A percentile compares a stretch with the other conserved stretches of the same genome.
phyloP scores from a whole-genome alignment of 345 rosid genomes.

The Hirschfeldia incana region DNA sequence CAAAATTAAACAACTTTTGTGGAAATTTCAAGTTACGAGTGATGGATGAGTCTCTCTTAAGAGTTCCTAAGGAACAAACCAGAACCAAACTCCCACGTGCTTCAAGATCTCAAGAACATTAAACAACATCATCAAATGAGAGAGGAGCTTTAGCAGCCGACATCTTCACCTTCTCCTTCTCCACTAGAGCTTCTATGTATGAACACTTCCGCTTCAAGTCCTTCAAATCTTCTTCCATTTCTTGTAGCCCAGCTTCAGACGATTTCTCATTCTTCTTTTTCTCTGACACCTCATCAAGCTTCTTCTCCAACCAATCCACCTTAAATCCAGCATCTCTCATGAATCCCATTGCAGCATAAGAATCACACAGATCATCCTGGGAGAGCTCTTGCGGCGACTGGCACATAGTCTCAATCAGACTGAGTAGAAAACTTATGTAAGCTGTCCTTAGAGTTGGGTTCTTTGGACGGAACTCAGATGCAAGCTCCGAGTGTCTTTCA shows the following conservation, averaged over 20 bases:
- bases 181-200: constrained; percentile 14
- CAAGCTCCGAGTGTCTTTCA: constrained; percentile 30
- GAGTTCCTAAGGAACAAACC: not conserved
- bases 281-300: constrained; percentile 10
- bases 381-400: not conserved
- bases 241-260: not conserved
- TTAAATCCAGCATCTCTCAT: constrained; percentile 27
- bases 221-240: constrained; percentile 27
- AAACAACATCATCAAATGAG: constrained; percentile 28
- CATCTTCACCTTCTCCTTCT: constrained; percentile 26
- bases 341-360: not conserved
- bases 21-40: not conserved
- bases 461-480: constrained; percentile 14
- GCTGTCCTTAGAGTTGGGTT: constrained; percentile 8
- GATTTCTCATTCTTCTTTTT: constrained; percentile 9
- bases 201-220: constrained; percentile 15
- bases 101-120: not conserved
- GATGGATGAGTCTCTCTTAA: not conserved
- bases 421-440: constrained; percentile 27
- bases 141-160: constrained; percentile 12
- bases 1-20: not conserved
- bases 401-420: constrained; percentile 23
- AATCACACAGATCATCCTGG: constrained; percentile 10
- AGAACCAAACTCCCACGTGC: not conserved
- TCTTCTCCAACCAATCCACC: constrained; percentile 35